These are phyloP conservation scores for Thermomucor indicae-seudaticae DNA, from an alignment of 371 early-diverging fungal genomes.

Conservation along the genomic window DNA sequence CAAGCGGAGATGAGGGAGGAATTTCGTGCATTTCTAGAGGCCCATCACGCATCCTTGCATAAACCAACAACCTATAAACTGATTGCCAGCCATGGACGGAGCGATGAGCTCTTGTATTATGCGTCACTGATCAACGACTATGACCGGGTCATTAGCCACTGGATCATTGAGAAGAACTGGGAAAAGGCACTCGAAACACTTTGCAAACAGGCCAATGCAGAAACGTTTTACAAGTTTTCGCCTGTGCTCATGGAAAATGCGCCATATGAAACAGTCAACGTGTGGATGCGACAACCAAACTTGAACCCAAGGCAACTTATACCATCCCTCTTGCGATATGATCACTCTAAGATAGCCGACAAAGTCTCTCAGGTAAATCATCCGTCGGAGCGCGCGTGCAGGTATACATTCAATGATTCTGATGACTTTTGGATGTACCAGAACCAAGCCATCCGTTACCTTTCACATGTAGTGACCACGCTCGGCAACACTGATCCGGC, in stretches of 20 bases:
- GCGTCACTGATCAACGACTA: slow-evolving; percentile 78
- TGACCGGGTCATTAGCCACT: slow-evolving; percentile 75
- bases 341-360: slow-evolving; percentile 35
- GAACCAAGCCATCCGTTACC: slow-evolving; percentile 88
- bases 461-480: slow-evolving; percentile 75
- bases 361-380: slow-evolving; percentile 15
- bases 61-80: slow-evolving; percentile 70
- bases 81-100: slow-evolving; percentile 81
- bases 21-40: slow-evolving; percentile 66
- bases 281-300: slow-evolving; percentile 79
- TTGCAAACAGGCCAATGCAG: slow-evolving; percentile 65
- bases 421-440: slow-evolving; percentile 9
- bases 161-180: slow-evolving; percentile 75
- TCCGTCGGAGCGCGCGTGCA: neutral
- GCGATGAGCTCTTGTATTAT: slow-evolving; percentile 70
- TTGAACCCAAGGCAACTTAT: slow-evolving; percentile 82
- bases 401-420: neutral
- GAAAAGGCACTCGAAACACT: slow-evolving; percentile 71
- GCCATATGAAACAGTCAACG: slow-evolving; percentile 76
- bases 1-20: slow-evolving; percentile 55
- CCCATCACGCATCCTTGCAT: slow-evolving; percentile 60
- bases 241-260: slow-evolving; percentile 76
- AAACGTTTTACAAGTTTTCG: slow-evolving; percentile 84
- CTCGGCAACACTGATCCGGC: slow-evolving; percentile 78
- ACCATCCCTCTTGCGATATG: slow-evolving; percentile 82